Base-by-base conservation (phyloP, 1,139 yeast genomes). In the Saccharomycopsis phalli region DNA sequence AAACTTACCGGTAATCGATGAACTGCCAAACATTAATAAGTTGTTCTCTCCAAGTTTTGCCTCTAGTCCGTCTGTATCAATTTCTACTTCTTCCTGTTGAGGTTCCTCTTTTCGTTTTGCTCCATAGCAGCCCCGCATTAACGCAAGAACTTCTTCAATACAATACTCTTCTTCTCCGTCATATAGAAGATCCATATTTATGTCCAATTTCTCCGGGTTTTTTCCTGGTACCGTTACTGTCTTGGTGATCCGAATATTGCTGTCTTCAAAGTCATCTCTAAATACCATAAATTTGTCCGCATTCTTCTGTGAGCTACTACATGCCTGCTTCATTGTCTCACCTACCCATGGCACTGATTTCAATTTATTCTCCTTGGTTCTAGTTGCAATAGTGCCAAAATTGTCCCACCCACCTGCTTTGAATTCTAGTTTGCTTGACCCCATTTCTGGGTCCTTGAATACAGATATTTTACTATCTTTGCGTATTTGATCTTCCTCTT, bases 261-360 rank as follows among this genome's bases (percentile, higher is more conserved):
- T 49, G 26, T 39, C 41, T 23, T 38, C 47, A n/a, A n/a, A 53
- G 29, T 49, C 40, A 47, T 69, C 75, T 36, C 66, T 55, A 49
- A 64, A 74, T 2, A 74, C 73, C 4, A 63, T 50, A 18, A 66
- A 53, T 42, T 61, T 67, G 20, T 58, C 51, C 13, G 42, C 35
- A 11, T 34, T 46, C 11, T 27, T 41, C 37, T 34, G 46, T 14
- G 13, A 14, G 2, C 11, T 2, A 8, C 42, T 50, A 4, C 38
- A 46, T 31, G 53, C 58, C 51, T 73, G 80, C 19, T 58, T 60
- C 25, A 79, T 48, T 0, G 63, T 65, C 52, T 81, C 81, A 0
- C 91, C 93, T 1, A 63, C 63, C 86, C 93, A 80, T 0, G 81
- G 72, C n/a, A 61, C 64, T 0, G 88, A 68, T 2, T 63, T 62